A percentile compares a stretch with the other conserved stretches of the same genome.
These are phyloP conservation scores for Parathielavia appendiculata DNA, from an alignment of 495 filamentous ascomycete species.

Conservation along the genomic window DNA sequence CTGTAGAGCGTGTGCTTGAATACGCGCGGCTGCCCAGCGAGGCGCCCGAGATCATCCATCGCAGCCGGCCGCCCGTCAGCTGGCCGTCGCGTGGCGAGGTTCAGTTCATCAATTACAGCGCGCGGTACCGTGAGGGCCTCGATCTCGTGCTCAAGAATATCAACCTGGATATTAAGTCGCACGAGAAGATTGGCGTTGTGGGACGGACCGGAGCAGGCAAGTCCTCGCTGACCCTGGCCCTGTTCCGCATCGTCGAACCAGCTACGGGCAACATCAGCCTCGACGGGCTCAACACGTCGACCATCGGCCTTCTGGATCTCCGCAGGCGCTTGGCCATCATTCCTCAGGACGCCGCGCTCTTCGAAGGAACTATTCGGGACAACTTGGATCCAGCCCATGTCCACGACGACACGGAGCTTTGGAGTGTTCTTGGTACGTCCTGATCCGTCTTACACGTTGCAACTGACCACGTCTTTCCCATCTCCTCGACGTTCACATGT, in stretches of 20 bases:
- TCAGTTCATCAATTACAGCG: constrained; percentile 87
- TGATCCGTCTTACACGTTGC: constrained; percentile 10
- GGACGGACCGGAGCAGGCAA: constrained; percentile 96
- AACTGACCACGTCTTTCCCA: constrained; percentile 1
- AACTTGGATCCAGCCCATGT: constrained; percentile 94
- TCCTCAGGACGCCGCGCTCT: constrained; percentile 94
- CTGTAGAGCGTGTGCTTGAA: constrained; percentile 95
- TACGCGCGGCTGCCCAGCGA: constrained; percentile 92
- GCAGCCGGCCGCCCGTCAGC: constrained; percentile 76
- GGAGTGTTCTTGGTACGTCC: constrained; percentile 85
- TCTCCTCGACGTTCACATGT: constrained; percentile 24
- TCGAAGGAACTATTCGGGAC: constrained; percentile 92
- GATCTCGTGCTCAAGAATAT: constrained; percentile 92
- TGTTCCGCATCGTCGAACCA: constrained; percentile 95
- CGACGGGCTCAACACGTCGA: constrained; percentile 81
- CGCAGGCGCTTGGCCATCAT: constrained; percentile 93
- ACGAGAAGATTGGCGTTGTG: constrained; percentile 97
- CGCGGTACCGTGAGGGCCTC: constrained; percentile 81
- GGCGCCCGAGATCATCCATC: constrained; percentile 88
- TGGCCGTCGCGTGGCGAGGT: constrained; percentile 93
- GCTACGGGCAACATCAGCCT: constrained; percentile 76
- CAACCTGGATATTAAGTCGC: constrained; percentile 83
- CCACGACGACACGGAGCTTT: constrained; percentile 95
- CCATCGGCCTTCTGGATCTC: constrained; percentile 84
- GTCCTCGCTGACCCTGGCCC: constrained; percentile 84